Conservation (phyloP, 2,329 filamentous ascomycete genomes). For the Monosporascus sp. region DNA sequence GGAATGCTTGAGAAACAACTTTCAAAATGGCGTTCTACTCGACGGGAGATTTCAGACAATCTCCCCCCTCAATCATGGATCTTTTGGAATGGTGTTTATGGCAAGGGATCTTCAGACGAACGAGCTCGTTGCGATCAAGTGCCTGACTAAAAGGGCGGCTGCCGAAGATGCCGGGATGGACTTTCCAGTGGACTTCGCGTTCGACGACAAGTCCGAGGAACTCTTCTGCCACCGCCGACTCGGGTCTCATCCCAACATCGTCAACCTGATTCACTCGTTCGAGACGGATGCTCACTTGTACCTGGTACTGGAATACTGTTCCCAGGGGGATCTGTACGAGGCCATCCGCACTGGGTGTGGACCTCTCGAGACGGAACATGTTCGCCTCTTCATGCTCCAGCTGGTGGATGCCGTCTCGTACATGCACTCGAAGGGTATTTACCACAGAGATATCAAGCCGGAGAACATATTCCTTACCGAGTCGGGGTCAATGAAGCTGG, state of each 20-base stretch:
- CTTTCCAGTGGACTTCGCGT: constrained; percentile 63
- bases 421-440: constrained; percentile 86
- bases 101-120: constrained; percentile 74
- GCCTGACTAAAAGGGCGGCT: constrained; percentile 76
- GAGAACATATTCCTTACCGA: constrained; percentile 97
- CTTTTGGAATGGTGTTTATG: constrained; percentile 97
- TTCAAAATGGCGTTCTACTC: constrained; percentile 73
- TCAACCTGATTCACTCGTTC: constrained; percentile 86
- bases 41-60: constrained; percentile 87
- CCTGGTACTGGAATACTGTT: constrained; percentile 91
- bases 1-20: constrained; percentile 84
- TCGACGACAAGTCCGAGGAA: constrained; percentile 81
- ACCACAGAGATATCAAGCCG: constrained; percentile 97
- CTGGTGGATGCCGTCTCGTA: constrained; percentile 84
- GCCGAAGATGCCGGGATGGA: constrained; percentile 54
- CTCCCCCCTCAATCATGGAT: constrained; percentile 94
- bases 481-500: constrained; percentile 86
- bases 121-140: constrained; percentile 89
- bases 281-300: constrained; percentile 89
- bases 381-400: constrained; percentile 95
- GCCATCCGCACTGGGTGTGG: constrained; percentile 86
- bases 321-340: constrained; percentile 94
- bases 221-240: constrained; percentile 74
- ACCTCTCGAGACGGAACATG: constrained; percentile 90
- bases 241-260: constrained; percentile 79